phyloP scores from a whole-genome alignment of 148 eudicot species.

The Rhododendron williamsianum region DNA sequence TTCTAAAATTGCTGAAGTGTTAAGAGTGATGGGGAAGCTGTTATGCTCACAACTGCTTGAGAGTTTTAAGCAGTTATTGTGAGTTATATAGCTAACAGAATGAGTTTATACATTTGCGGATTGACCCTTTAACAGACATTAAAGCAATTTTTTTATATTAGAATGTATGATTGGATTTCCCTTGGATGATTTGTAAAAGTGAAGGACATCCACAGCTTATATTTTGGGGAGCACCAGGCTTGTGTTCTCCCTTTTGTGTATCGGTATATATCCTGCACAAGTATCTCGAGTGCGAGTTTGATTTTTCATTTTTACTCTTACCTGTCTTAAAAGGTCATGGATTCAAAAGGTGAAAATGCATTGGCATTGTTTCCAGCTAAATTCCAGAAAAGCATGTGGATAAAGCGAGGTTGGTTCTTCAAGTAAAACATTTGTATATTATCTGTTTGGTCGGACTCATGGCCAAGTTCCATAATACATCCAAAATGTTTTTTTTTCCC shows the following conservation, averaged over 20 bases:
- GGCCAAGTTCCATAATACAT: neutral
- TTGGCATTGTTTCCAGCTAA: conserved; percentile 86
- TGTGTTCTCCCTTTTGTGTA: neutral
- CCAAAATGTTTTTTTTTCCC: neutral
- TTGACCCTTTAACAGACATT: too few relatives aligned
- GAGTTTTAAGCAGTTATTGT: neutral
- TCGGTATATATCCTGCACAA: neutral
- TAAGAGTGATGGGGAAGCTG: neutral
- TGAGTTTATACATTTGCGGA: neutral
- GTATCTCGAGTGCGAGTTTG: neutral
- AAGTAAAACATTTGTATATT: neutral
- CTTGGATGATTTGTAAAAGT: neutral
- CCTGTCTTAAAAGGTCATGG: conserved; percentile 52
- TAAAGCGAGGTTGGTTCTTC: conserved; percentile 55
- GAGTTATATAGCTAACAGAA: neutral
- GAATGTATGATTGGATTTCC: neutral
- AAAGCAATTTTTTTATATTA: neutral
- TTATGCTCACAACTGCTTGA: neutral
- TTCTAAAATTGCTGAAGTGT: too few relatives aligned
- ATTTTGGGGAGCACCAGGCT: neutral
- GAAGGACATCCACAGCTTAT: neutral
- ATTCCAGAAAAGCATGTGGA: conserved; percentile 97
- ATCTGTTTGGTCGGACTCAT: neutral
- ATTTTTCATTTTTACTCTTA: neutral
- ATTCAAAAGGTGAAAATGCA: conserved; percentile 55